Evolutionary conservation across 306 rosid genomes (phyloP), one percentile per base, ranked within the genome.

Genomic region (Geum urbanum): DNA sequence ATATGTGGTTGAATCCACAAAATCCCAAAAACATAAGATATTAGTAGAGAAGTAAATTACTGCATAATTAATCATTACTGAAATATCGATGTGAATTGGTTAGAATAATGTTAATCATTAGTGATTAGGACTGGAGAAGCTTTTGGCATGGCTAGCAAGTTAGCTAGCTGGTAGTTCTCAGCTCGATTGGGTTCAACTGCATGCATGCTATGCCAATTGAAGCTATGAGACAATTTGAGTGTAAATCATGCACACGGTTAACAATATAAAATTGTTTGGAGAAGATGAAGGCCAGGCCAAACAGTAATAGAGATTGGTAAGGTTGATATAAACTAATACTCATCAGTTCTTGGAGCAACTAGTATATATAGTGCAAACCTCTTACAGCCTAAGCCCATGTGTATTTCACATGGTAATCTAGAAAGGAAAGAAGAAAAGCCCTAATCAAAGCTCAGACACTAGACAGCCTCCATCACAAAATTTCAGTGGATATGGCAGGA

Each of bases 401-500:
- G 27, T 41, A 32, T 55, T 22, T 43, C 64, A 55, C 73, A 69
- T 55, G 53, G 24, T 5, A 44, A 56, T 45, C 66, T 24, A 56
- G n/a, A 44, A 10, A 44, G 45, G 20, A 60, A 60, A 37, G 65
- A 13, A 60, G 65, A 7, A 40, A n/a, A 40, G 0, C 55, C 55
- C 37, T 53, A 20, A 54, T 41, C 72, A 67, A 54, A 54, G 4
- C 50, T 27, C 55, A 56, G 45, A 16, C 20, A 60, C 46, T 60
- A 37, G 63, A 32, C 62, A 55, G 7, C 27, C 41, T 57, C 62
- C 62, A 11, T 39, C 6, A 7, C 40, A 24, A 58, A 56, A 19
- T 51, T 14, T 39, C n/a, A 27, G 32, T 63, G 53, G 9, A 13
- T 8, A 91, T 89, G 96, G 82, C 85, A 44, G 96, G 85, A 73